A percentile compares a stretch with the other conserved stretches of the same genome.
These are phyloP conservation scores for Atkinsonella hypoxylon DNA, from an alignment of 2,329 filamentous ascomycete species.

Conservation along the genomic window DNA sequence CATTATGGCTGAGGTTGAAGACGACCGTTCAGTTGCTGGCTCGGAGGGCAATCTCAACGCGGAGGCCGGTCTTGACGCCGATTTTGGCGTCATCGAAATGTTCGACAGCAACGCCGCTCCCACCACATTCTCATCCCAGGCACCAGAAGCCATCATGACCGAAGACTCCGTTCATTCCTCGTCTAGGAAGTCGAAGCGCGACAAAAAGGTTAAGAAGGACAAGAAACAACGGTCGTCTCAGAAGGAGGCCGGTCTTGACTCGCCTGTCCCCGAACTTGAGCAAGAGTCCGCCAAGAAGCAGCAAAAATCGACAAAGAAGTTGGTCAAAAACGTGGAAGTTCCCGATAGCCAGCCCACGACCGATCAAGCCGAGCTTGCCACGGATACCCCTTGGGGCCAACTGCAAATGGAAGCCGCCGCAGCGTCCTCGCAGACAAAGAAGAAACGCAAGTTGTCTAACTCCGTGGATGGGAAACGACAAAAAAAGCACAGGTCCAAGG, in stretches of 20 bases:
- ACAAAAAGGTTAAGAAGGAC: constrained; percentile 21
- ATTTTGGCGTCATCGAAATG: constrained; percentile 26
- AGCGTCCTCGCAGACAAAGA: constrained; percentile 16
- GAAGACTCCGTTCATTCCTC: constrained; percentile 12
- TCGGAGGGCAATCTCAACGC: constrained; percentile 14
- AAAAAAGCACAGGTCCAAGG: constrained; percentile 21
- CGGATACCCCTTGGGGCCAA: constrained; percentile 5
- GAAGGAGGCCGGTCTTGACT: constrained; percentile 6
- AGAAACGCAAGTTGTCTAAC: constrained; percentile 22
- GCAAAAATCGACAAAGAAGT: constrained; percentile 17
- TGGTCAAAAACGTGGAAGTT: constrained; percentile 3
- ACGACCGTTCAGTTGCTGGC: constrained; percentile 11
- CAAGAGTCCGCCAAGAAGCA: constrained; percentile 11
- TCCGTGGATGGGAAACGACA: constrained; percentile 18
- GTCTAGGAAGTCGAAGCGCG: constrained; percentile 18
- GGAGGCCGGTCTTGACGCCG: constrained; percentile 15
- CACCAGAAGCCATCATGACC: constrained; percentile 19
- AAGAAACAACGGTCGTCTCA: constrained; percentile 8
- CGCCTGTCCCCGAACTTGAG: constrained; percentile 8
- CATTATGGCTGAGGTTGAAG: constrained; percentile 14
- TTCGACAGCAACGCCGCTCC: constrained; percentile 25
- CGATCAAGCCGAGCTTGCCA: not conserved
- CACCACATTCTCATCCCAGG: constrained; percentile 20
- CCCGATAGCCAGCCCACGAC: constrained; percentile 3
- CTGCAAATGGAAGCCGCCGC: constrained; percentile 8